Percentiles rank a stretch among this genome's conserved stretches.
Conservation (phyloP, 108 stramenopile genomes). For the Discostella pseudostelligera region DNA sequence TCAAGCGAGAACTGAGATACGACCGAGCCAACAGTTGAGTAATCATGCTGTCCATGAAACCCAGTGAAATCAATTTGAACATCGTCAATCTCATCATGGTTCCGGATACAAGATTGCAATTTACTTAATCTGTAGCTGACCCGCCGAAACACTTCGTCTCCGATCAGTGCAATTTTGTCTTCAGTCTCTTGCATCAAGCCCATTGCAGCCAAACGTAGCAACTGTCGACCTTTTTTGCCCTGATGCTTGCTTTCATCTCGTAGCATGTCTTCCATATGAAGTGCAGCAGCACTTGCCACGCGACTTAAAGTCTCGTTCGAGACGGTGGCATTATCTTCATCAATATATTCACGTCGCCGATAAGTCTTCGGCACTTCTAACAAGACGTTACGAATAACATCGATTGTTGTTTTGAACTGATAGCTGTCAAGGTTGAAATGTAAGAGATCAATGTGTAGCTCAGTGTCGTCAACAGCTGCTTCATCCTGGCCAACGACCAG, state of each 20-base stretch:
- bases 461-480: conserved; percentile 37
- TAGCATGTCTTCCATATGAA: conserved; percentile 41
- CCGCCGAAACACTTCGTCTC: conserved; percentile 31
- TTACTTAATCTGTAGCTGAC: conserved; percentile 38
- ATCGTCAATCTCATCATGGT: conserved; percentile 37
- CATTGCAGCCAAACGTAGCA: conserved; percentile 32
- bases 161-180: conserved; percentile 24
- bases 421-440: conserved; percentile 44
- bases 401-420: conserved; percentile 53
- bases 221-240: conserved; percentile 38
- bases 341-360: conserved; percentile 23
- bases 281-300: conserved; percentile 36
- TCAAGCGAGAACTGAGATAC: conserved; percentile 38
- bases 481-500: conserved; percentile 27
- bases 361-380: conserved; percentile 46
- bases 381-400: conserved; percentile 48
- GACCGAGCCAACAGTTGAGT: conserved; percentile 31
- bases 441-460: conserved; percentile 45
- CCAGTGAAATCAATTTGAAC: conserved; percentile 48
- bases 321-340: conserved; percentile 10
- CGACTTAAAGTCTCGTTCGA: conserved; percentile 10
- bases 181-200: conserved; percentile 38
- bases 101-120: conserved; percentile 46
- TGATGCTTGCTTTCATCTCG: conserved; percentile 11
- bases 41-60: conserved; percentile 45